phyloP scores from a whole-genome alignment of 805 yeast species.

The Trichomonascus vanleenenianus region DNA sequence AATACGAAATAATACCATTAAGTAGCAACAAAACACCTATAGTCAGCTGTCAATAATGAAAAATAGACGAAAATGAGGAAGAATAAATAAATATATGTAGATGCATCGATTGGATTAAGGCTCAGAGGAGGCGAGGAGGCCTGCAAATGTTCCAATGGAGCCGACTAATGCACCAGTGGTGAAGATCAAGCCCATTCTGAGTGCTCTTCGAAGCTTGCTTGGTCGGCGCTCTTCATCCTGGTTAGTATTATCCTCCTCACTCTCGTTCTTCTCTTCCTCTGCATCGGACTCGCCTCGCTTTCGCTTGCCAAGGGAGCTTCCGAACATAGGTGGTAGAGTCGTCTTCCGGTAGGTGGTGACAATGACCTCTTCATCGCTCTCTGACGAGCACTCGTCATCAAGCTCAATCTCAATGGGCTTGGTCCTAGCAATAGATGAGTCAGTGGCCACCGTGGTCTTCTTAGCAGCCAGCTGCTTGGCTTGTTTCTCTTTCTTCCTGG shows the following conservation, averaged over 20 bases:
- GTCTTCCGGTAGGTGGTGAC: background rate
- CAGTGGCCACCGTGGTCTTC: background rate
- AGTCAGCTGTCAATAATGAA: no score
- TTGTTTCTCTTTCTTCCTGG: no score
- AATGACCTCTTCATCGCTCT: no score
- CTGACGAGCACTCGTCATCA: no score
- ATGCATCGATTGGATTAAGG: no score
- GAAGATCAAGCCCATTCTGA: slow-evolving; percentile 3
- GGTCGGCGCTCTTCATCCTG: background rate
- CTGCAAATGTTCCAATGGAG: slow-evolving; percentile 15
- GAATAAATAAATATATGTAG: no score
- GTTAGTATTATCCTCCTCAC: background rate
- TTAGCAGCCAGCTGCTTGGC: background rate
- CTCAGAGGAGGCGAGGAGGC: slow-evolving; percentile 10
- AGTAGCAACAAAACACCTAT: no score
- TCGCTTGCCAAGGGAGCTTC: slow-evolving; percentile 4
- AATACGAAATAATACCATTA: no score
- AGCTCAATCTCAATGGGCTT: no score
- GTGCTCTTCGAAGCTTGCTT: slow-evolving; percentile 1
- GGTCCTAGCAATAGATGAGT: no score
- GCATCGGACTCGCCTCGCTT: slow-evolving; percentile 9
- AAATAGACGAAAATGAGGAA: no score
- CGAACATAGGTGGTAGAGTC: background rate
- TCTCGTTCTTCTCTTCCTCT: background rate
- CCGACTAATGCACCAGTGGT: slow-evolving; percentile 16